Base-by-base conservation (phyloP, 768 basidiomycete species). In the Nevesoporus exiguus region DNA sequence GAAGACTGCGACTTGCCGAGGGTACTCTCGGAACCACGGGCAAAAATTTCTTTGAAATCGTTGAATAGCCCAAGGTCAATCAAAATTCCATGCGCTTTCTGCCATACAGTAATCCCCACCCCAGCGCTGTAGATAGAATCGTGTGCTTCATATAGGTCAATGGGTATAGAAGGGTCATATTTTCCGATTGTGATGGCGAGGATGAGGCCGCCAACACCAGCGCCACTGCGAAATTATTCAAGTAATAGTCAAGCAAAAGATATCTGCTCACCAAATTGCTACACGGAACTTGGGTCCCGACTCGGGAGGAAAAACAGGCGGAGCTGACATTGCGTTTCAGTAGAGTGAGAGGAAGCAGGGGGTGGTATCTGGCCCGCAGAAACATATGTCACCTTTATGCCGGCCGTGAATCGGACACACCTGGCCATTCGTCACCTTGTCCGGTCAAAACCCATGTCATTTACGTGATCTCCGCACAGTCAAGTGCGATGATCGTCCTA, bases 141-240 rank as follows among this genome's bases (percentile, higher is more conserved):
- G 19, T 71, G 75, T 3, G 77, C 72, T 66, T 82, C 81, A 55
- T 81, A 82, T 5, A 81, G 55, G 52, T 76, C 68, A 14, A 77
- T 68, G 51, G 73, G 66, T 19, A 78, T 61, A 1, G 54, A 53
- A 17, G 57, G 47, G 59, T 73, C 57, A 49, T 68, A 69, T 48
- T 64, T 63, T 34, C 66, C 70, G n/a, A 77, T 67, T 9, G 72
- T 66, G 19, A 68, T 67, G 0, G 78, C 75, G 15, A 81, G 72
- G 0, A 72, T 64, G 17, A 80, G 67, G 5, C 79, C 78, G 15
- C 73, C 76, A 34, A 79, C 72, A 8, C 76, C 77, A n/a, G 70
- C 76, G 36, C 70, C 75, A 52, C 69, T 76, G 13, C 5, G 7
- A 22, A 3, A 8, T 2, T 13, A 3, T 14, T 34, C 40, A 15